Evolutionary conservation across 129 eudicot species (phyloP).

Genomic region (Saposhnikovia divaricata): DNA sequence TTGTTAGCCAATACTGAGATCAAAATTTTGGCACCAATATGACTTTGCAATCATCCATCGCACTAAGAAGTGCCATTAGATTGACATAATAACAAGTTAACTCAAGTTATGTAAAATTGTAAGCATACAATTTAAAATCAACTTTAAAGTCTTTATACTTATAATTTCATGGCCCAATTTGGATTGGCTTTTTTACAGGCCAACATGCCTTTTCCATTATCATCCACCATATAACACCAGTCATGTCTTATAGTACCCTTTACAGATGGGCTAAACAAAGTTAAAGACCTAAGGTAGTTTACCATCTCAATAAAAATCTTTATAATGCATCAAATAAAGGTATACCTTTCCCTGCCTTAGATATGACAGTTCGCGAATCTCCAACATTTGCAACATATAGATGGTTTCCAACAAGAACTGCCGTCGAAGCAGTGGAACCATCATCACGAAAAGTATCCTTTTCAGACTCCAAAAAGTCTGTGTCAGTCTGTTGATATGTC

Average conservation of each 20-base stretch:
- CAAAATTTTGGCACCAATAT: background rate
- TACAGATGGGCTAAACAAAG: background rate
- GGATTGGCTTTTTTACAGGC: background rate
- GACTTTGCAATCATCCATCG: background rate
- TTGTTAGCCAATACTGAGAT: background rate
- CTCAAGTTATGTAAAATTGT: too few relatives aligned
- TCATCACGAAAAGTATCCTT: conserved; percentile 82
- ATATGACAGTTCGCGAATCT: conserved; percentile 83
- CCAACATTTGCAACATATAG: conserved; percentile 95
- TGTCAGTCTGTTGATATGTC: conserved; percentile 68
- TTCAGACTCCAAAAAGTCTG: conserved; percentile 71
- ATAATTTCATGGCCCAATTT: background rate
- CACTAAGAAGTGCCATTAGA: background rate
- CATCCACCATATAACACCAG: background rate
- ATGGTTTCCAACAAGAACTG: conserved; percentile 81
- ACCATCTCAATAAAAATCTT: background rate
- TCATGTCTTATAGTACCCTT: background rate
- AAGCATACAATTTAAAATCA: background rate
- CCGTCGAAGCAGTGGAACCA: conserved; percentile 95
- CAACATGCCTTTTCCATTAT: background rate
- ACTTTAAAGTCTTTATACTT: background rate
- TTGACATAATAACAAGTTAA: background rate
- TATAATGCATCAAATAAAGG: background rate
- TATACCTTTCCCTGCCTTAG: conserved; percentile 81
- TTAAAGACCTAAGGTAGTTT: background rate